These are phyloP conservation scores for Typha latifolia DNA, from an alignment of 176 grass and related monocot species.

Conservation along the genomic window DNA sequence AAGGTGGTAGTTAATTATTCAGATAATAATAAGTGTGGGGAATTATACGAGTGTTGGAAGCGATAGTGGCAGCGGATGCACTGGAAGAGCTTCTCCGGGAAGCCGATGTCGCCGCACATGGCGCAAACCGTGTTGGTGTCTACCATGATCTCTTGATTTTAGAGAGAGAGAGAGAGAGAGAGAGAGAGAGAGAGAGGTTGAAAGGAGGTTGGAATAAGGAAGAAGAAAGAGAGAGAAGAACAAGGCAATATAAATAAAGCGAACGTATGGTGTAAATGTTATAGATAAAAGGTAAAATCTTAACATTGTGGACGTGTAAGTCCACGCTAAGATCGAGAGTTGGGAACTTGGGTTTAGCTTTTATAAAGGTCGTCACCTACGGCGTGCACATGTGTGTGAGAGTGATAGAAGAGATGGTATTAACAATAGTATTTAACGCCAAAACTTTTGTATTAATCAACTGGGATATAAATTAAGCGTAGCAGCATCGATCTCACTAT, in stretches of 20 bases:
- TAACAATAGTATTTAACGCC: neutral
- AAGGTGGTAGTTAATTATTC: neutral
- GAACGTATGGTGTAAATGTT: neutral
- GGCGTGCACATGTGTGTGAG: neutral
- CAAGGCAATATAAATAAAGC: neutral
- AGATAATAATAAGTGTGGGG: too few relatives aligned
- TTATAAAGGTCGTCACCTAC: neutral
- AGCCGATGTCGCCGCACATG: conserved; percentile 98
- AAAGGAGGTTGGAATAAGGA: conserved; percentile 11
- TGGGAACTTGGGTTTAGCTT: neutral
- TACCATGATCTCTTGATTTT: conserved; percentile 29
- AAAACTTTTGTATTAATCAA: neutral
- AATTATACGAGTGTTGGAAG: conserved; percentile 68
- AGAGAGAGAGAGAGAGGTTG: neutral
- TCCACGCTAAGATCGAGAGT: neutral
- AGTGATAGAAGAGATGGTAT: neutral
- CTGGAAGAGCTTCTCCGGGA: conserved; percentile 94
- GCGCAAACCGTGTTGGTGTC: conserved; percentile 46
- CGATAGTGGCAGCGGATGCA: conserved; percentile 72
- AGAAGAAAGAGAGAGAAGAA: conserved; percentile 17
- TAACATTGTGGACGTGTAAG: neutral
- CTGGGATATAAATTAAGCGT: neutral
- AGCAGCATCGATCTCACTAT: too few relatives aligned
- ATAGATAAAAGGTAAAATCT: neutral
- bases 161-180: neutral